Percentiles rank a stretch among this genome's conserved stretches.
These are phyloP conservation scores for Avena atlantica DNA, from an alignment of 176 grass and related monocot species.

Conservation along the genomic window DNA sequence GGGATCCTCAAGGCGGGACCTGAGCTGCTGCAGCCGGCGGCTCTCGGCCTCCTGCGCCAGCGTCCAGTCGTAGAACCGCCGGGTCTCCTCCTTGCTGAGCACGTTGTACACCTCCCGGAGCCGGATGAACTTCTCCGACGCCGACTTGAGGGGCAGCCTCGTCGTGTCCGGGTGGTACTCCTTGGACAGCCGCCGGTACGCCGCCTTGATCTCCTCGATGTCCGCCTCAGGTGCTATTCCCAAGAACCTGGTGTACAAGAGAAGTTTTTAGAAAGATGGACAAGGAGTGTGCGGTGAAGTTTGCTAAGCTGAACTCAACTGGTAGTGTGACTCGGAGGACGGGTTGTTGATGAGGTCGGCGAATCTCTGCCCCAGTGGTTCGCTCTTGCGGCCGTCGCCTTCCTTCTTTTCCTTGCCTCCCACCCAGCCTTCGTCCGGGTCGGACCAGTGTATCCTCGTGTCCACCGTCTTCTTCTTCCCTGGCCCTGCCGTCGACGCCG, in stretches of 20 bases:
- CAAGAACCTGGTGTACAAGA: slow-evolving; percentile 55
- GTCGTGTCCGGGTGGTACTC: slow-evolving; percentile 99
- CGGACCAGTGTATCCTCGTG: slow-evolving; percentile 94
- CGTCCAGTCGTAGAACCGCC: slow-evolving; percentile 96
- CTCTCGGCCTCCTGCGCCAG: slow-evolving; percentile 93
- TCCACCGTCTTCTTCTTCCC: slow-evolving; percentile 74
- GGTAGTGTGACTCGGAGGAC: slow-evolving; percentile 70
- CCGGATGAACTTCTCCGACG: slow-evolving; percentile 85
- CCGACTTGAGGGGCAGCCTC: slow-evolving; percentile 70
- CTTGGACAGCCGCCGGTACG: slow-evolving; percentile 89
- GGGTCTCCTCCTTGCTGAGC: slow-evolving; percentile 72
- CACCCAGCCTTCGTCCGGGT: slow-evolving; percentile 86
- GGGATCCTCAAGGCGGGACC: slow-evolving; percentile 75
- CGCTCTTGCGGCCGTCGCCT: slow-evolving; percentile 29
- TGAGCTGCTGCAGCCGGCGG: slow-evolving; percentile 75
- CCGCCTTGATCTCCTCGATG: slow-evolving; percentile 90
- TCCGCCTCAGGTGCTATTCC: slow-evolving; percentile 66
- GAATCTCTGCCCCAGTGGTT: slow-evolving; percentile 60
- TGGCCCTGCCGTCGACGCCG: not conserved
- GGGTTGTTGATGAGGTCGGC: slow-evolving; percentile 82
- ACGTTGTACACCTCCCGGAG: slow-evolving; percentile 89
- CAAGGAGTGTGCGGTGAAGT: not conserved
- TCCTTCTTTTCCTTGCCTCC: slow-evolving; percentile 62
- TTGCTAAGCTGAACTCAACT: slow-evolving; percentile 47
- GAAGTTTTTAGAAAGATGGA: not conserved